Conservation (phyloP, 495 filamentous ascomycete species). For the Penicillium goetzii region DNA sequence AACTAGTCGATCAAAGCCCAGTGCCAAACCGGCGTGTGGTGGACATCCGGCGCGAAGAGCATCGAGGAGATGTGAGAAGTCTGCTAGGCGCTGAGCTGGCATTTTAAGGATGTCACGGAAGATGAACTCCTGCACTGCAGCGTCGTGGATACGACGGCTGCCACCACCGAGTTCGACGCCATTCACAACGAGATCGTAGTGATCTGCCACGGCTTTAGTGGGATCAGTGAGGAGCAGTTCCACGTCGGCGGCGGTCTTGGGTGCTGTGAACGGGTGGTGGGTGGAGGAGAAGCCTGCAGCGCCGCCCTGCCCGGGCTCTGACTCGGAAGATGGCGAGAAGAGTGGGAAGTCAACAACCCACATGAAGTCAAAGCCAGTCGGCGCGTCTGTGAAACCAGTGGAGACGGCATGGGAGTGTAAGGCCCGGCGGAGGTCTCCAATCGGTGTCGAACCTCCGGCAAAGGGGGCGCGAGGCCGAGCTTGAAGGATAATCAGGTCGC, state of each 20-base stretch:
- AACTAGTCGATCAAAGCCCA: constrained; percentile 91
- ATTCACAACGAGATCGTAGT: constrained; percentile 95
- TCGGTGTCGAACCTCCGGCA: constrained; percentile 68
- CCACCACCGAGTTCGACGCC: constrained; percentile 94
- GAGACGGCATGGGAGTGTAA: constrained; percentile 69
- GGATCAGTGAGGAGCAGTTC: constrained; percentile 75
- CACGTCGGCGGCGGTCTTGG: constrained; percentile 71
- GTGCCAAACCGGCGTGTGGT: constrained; percentile 91
- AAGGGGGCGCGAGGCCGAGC: constrained; percentile 67
- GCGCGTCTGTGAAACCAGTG: constrained; percentile 56
- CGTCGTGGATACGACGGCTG: constrained; percentile 88
- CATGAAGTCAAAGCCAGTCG: constrained; percentile 64
- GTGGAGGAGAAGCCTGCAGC: constrained; percentile 80
- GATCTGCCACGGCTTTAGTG: constrained; percentile 71
- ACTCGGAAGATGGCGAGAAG: constrained; percentile 71
- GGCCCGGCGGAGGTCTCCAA: constrained; percentile 75
- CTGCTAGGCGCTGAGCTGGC: constrained; percentile 60
- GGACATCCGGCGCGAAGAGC: constrained; percentile 88
- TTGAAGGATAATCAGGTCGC: constrained; percentile 79
- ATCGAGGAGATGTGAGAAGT: constrained; percentile 83
- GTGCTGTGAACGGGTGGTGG: constrained; percentile 96
- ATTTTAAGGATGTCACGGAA: constrained; percentile 80
- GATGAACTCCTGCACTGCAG: constrained; percentile 81
- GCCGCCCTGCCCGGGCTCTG: constrained; percentile 83
- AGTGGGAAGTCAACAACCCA: constrained; percentile 93